Percentiles rank a stretch among this genome's conserved stretches.
phyloP scores from a whole-genome alignment of 2,329 filamentous ascomycete species.

The Ascochyta rabiei region DNA sequence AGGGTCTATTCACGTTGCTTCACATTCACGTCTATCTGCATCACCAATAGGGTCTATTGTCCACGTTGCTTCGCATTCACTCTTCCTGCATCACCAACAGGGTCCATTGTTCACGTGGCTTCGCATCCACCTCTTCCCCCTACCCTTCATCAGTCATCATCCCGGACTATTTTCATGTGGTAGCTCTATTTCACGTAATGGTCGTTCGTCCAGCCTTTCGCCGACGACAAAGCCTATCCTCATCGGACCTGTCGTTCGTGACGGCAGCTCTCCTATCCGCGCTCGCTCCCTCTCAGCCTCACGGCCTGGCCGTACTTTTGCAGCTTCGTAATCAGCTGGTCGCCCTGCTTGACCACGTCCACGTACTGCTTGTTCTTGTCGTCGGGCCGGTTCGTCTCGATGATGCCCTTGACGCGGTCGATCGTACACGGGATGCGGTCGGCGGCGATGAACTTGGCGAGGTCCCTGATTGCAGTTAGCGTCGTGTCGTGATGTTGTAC shows the following conservation, averaged over 20 bases:
- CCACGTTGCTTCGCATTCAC: too few species aligned
- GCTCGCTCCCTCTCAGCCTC: conserved; percentile 89
- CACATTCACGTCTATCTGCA: too few species aligned
- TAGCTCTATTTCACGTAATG: not conserved
- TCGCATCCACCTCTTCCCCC: too few species aligned
- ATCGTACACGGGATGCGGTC: conserved; percentile 96
- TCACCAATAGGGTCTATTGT: too few species aligned
- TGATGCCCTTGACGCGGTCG: conserved; percentile 93
- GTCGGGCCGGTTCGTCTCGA: conserved; percentile 96
- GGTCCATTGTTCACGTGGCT: too few species aligned
- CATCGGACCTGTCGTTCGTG: conserved; percentile 24
- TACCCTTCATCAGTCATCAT: too few species aligned
- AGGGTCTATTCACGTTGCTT: too few species aligned
- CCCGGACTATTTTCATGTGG: too few species aligned
- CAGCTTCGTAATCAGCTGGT: conserved; percentile 96
- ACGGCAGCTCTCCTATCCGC: conserved; percentile 62
- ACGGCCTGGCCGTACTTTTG: conserved; percentile 99
- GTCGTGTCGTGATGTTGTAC: not conserved
- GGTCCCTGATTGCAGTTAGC: conserved; percentile 65
- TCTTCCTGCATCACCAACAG: too few species aligned
- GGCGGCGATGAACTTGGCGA: conserved; percentile 95
- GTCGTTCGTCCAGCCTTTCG: too few species aligned
- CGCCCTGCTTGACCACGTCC: conserved; percentile 95
- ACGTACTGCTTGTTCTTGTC: conserved; percentile 99
- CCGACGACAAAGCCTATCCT: conserved; percentile 32